phyloP scores from a whole-genome alignment of 768 basidiomycete species.

The Russula griseocarnosa region DNA sequence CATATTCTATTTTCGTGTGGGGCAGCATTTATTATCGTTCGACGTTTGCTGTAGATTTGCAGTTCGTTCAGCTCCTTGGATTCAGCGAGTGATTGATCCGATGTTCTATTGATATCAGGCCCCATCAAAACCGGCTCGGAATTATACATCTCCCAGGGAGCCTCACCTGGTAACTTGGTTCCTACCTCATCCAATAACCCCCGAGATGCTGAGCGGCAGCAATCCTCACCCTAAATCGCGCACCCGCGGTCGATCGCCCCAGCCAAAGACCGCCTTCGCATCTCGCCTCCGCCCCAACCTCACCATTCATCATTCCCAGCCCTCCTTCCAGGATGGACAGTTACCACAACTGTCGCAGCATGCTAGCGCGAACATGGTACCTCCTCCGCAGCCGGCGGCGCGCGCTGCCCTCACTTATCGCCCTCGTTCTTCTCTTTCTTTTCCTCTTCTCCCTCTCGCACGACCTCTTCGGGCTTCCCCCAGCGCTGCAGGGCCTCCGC shows the following conservation, averaged over 20 bases:
- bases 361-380: not conserved
- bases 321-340: not conserved
- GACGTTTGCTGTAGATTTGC: not conserved
- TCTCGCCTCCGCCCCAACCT: constrained; percentile 9
- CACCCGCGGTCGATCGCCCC: constrained; percentile 9
- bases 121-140: no score
- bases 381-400: constrained; percentile 11
- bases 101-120: no score
- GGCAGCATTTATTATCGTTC: not conserved
- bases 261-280: constrained; percentile 17
- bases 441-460: constrained; percentile 27
- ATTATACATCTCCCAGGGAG: no score
- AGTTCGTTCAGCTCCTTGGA: no score
- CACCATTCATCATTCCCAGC: not conserved
- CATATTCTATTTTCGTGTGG: constrained; percentile 29
- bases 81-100: not conserved
- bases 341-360: not conserved
- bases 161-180: no score
- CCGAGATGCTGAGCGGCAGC: constrained; percentile 5
- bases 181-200: not conserved
- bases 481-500: constrained; percentile 16
- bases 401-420: constrained; percentile 6
- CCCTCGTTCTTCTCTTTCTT: constrained; percentile 8
- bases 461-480: constrained; percentile 20
- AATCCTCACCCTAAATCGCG: constrained; percentile 8